Evolutionary conservation across 2,329 filamentous ascomycete species (phyloP).

Genomic region (Phaeosphaeria sp.): DNA sequence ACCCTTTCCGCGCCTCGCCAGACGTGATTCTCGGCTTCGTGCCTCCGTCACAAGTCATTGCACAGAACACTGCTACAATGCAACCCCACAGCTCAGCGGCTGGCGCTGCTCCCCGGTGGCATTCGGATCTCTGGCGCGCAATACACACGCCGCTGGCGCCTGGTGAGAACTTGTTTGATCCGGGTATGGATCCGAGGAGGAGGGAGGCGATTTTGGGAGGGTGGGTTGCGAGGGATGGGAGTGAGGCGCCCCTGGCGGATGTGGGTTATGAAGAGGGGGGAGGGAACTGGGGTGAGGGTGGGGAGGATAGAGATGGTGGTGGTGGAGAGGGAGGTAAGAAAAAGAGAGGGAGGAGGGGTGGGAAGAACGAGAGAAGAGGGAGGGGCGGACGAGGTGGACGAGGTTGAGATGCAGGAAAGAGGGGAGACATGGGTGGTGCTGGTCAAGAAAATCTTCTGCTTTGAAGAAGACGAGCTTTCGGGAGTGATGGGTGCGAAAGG

Average conservation of each 20-base stretch:
- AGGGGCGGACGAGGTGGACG: neutral
- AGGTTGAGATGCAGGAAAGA: neutral
- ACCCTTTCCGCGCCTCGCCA: neutral
- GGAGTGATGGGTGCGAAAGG: neutral
- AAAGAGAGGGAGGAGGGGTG: neutral
- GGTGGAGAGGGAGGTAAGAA: neutral
- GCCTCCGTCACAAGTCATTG: neutral
- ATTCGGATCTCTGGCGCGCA: neutral
- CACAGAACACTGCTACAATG: neutral
- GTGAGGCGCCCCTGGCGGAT: neutral
- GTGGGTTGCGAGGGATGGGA: neutral
- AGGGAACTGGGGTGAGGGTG: neutral
- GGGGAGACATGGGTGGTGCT: neutral
- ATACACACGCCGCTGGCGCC: neutral
- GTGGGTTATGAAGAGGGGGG: neutral
- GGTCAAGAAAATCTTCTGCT: too few relatives aligned
- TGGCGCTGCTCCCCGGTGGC: neutral
- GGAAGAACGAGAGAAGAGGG: neutral
- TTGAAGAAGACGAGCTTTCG: too few relatives aligned
- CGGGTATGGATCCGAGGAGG: neutral
- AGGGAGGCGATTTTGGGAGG: neutral
- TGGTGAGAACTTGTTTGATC: slow-evolving; percentile 3
- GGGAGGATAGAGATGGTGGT: neutral
- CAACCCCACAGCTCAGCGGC: neutral
- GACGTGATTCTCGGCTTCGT: neutral